Conservation (phyloP, 192 early-diverging fungal genomes). For the Backusella westeae region DNA sequence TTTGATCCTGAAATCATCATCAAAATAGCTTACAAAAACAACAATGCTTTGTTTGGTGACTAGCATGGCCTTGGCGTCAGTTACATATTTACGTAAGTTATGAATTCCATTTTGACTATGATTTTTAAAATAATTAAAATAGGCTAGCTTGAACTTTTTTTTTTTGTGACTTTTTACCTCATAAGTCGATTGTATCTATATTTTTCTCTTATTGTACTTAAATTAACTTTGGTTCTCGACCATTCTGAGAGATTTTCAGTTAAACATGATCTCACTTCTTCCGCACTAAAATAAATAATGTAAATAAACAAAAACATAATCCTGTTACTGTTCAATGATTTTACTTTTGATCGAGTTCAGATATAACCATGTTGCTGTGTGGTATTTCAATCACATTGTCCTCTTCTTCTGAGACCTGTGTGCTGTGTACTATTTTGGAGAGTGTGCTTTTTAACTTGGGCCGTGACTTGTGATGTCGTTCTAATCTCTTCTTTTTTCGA, state of each 20-base stretch:
- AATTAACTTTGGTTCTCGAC: slow-evolving; percentile 18
- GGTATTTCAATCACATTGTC: slow-evolving; percentile 2
- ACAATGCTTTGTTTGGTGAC: slow-evolving; percentile 19
- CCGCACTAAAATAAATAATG: neutral
- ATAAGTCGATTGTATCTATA: slow-evolving; percentile 14
- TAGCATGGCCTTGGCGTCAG: neutral
- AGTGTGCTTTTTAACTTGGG: slow-evolving; percentile 6
- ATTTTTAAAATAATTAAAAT: neutral
- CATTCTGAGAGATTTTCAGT: neutral
- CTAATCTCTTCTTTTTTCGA: slow-evolving; percentile 7
- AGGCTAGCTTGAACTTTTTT: neutral
- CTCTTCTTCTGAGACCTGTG: slow-evolving; percentile 1
- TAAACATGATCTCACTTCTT: neutral
- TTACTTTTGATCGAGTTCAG: neutral
- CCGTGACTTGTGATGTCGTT: slow-evolving; percentile 1
- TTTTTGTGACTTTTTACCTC: neutral
- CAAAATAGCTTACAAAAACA: slow-evolving; percentile 23
- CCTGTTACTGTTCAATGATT: neutral
- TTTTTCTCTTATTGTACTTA: slow-evolving; percentile 22
- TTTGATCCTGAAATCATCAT: neutral
- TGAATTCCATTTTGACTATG: neutral
- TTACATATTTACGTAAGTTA: neutral
- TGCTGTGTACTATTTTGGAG: neutral
- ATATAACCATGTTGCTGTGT: neutral
- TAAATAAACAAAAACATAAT: neutral